These are phyloP conservation scores for Phytopythium boreale DNA, from an alignment of 352 stramenopile species.

Conservation along the genomic window DNA sequence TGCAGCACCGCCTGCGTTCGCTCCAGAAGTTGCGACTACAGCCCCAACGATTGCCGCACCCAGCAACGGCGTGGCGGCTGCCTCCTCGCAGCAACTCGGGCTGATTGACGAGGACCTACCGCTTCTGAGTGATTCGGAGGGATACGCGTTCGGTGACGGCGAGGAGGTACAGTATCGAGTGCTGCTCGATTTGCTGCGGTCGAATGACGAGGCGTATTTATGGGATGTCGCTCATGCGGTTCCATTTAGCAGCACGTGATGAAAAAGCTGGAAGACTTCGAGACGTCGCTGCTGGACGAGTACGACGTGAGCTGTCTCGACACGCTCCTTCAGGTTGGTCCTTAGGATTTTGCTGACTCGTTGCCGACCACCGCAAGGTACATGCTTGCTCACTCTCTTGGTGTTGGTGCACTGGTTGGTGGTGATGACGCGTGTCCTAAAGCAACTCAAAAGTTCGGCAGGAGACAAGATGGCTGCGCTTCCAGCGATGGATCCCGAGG, in stretches of 20 bases:
- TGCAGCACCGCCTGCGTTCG: neutral
- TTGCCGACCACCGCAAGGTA: neutral
- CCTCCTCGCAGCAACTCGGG: constrained; percentile 35
- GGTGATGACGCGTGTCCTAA: neutral
- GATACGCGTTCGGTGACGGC: constrained; percentile 68
- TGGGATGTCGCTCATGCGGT: constrained; percentile 17
- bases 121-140: constrained; percentile 61
- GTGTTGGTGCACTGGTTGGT: neutral
- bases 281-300: constrained; percentile 82
- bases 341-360: neutral
- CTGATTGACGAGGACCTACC: constrained; percentile 78
- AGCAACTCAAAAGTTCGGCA: constrained; percentile 64
- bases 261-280: constrained; percentile 87
- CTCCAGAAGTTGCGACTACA: constrained; percentile 1
- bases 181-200: constrained; percentile 15
- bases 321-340: constrained; percentile 64
- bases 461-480: constrained; percentile 38
- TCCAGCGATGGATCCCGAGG: constrained; percentile 50
- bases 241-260: constrained; percentile 75
- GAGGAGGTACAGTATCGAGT: constrained; percentile 64
- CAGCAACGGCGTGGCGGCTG: constrained; percentile 7
- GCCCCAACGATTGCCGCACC: constrained; percentile 6
- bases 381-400: constrained; percentile 2
- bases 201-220: constrained; percentile 21
- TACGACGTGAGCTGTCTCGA: constrained; percentile 85